Percentiles rank a stretch among this genome's conserved stretches.
phyloP scores from a whole-genome alignment of 2,329 filamentous ascomycete genomes.

The Pezicula neosporulosa region DNA sequence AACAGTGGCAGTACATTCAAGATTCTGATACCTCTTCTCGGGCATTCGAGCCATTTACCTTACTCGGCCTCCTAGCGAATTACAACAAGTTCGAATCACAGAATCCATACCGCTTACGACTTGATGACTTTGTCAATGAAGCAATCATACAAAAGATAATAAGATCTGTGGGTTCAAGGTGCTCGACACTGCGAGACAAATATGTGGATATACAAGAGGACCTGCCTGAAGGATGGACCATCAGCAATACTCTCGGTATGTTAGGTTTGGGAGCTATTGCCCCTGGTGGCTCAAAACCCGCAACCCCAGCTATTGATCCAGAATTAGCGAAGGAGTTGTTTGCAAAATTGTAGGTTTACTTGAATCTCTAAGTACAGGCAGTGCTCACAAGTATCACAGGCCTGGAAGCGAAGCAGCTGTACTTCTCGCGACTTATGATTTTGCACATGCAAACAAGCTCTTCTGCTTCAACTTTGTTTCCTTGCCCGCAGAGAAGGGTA shows the following conservation, averaged over 20 bases:
- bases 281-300: conserved; percentile 58
- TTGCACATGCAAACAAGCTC: conserved; percentile 89
- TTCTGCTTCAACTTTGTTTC: conserved; percentile 85
- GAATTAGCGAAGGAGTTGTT: conserved; percentile 85
- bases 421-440: conserved; percentile 86
- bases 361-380: background rate
- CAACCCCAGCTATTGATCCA: conserved; percentile 60
- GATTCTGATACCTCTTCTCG: conserved; percentile 64
- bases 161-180: conserved; percentile 70
- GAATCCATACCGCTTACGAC: conserved; percentile 87
- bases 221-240: conserved; percentile 82
- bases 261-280: conserved; percentile 79
- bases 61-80: conserved; percentile 86
- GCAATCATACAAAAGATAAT: conserved; percentile 80
- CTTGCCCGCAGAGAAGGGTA: conserved; percentile 55
- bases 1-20: conserved; percentile 64
- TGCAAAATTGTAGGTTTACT: conserved; percentile 61
- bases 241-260: conserved; percentile 76
- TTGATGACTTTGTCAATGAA: conserved; percentile 96
- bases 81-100: conserved; percentile 99
- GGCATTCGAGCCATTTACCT: conserved; percentile 71
- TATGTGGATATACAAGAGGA: conserved; percentile 90
- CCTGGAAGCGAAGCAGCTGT: conserved; percentile 77
- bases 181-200: conserved; percentile 61
- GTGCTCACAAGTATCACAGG: conserved; percentile 41